These are phyloP conservation scores for Ilex aquifolium DNA, from an alignment of 257 asterid species.

Conservation along the genomic window DNA sequence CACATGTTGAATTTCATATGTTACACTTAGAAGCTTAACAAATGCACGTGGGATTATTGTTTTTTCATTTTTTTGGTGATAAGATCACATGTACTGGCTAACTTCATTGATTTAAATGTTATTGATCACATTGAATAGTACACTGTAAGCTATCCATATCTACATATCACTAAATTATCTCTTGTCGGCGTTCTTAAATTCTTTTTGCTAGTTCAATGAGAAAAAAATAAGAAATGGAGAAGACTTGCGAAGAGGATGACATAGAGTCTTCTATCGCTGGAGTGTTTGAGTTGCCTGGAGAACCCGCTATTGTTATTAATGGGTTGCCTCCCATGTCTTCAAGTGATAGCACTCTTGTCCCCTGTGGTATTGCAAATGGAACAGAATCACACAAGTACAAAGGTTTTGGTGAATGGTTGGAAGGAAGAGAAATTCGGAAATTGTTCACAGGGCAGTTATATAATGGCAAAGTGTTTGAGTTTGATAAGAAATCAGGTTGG, in stretches of 20 bases:
- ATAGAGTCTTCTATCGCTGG: conserved; percentile 19
- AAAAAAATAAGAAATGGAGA: conserved; percentile 29
- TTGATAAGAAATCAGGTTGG: conserved; percentile 52
- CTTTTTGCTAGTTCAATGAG: not conserved
- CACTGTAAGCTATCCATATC: too few relatives aligned
- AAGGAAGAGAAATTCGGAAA: conserved; percentile 54
- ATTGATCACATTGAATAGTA: too few relatives aligned
- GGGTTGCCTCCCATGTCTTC: conserved; percentile 48
- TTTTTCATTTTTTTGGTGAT: too few relatives aligned
- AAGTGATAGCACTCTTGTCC: conserved; percentile 8
- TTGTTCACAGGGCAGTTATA: conserved; percentile 32
- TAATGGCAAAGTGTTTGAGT: conserved; percentile 40
- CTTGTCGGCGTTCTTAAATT: too few relatives aligned
- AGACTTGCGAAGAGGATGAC: conserved; percentile 16
- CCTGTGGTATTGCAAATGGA: conserved; percentile 15
- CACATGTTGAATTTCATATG: too few relatives aligned
- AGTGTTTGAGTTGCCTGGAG: conserved; percentile 47
- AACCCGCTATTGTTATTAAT: conserved; percentile 59
- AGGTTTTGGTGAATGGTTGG: conserved; percentile 60
- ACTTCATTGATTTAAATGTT: too few relatives aligned
- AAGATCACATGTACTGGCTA: too few relatives aligned
- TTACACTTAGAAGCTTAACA: too few relatives aligned
- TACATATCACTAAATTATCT: too few relatives aligned
- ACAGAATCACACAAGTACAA: conserved; percentile 11
- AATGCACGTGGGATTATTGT: too few relatives aligned